Conservation (phyloP, 352 stramenopile genomes). For the Phytophthora kernoviae region DNA sequence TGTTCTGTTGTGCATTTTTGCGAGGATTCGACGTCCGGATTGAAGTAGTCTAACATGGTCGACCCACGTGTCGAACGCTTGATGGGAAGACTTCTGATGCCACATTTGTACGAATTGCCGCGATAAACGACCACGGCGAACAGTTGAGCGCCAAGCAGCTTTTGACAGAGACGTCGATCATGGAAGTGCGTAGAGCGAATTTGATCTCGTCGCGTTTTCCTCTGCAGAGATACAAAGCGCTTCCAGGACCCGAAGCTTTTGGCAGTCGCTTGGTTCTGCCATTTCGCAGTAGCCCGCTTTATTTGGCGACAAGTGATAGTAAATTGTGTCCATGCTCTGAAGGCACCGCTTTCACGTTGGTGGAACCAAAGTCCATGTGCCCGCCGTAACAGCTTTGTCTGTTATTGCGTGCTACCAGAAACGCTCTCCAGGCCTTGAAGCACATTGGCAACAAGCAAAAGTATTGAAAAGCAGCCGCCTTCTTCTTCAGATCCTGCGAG, state of each 20-base stretch:
- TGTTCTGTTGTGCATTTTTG: constrained; percentile 14
- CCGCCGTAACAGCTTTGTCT: constrained; percentile 25
- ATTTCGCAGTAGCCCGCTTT: constrained; percentile 21
- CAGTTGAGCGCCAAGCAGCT: constrained; percentile 11
- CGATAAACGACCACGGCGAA: constrained; percentile 6
- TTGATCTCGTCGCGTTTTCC: constrained; percentile 6
- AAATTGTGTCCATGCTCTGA: constrained; percentile 37
- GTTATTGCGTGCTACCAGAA: constrained; percentile 6
- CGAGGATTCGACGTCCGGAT: constrained; percentile 9
- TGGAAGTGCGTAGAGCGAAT: constrained; percentile 21
- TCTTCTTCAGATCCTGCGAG: neutral
- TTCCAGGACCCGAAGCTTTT: constrained; percentile 28
- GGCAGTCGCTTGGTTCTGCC: constrained; percentile 18
- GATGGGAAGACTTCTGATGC: constrained; percentile 10
- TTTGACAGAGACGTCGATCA: neutral
- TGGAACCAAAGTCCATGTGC: constrained; percentile 39
- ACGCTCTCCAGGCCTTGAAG: constrained; percentile 30
- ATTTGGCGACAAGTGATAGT: constrained; percentile 6
- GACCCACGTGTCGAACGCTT: constrained; percentile 23
- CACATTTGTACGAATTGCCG: constrained; percentile 16
- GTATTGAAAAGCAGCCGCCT: constrained; percentile 36
- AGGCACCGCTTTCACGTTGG: constrained; percentile 38
- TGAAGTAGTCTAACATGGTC: constrained; percentile 9
- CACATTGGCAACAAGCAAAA: constrained; percentile 4
- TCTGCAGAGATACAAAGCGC: constrained; percentile 12